These are phyloP conservation scores for Brassica carinata DNA, from an alignment of 345 rosid genomes.

Conservation along the genomic window DNA sequence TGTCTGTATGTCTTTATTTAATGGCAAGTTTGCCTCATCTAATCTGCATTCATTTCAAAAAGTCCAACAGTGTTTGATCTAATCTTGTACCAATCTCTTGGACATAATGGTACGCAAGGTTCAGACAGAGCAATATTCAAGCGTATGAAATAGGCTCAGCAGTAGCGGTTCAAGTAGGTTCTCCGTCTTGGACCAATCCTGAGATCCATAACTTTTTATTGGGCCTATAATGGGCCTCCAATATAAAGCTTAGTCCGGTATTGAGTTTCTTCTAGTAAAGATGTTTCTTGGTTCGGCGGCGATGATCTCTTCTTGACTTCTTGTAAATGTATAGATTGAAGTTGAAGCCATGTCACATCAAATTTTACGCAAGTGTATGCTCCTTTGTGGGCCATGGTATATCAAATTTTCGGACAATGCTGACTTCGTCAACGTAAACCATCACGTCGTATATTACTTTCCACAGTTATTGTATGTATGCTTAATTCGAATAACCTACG, in stretches of 20 bases:
- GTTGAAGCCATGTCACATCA: no score
- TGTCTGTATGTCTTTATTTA: background rate
- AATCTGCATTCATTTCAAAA: no score
- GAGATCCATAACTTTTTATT: background rate
- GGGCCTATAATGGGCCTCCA: background rate
- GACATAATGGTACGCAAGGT: no score
- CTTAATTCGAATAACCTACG: background rate
- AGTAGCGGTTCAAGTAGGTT: background rate
- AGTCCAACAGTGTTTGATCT: no score
- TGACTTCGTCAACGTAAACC: constrained; percentile 3
- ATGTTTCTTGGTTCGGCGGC: no score
- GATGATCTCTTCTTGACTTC: no score
- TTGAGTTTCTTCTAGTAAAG: no score
- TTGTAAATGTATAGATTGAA: no score
- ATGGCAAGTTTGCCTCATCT: no score
- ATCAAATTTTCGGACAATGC: background rate
- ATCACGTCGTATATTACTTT: background rate
- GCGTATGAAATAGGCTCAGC: background rate
- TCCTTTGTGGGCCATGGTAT: background rate
- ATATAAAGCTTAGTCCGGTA: background rate
- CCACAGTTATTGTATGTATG: background rate
- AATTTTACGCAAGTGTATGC: background rate
- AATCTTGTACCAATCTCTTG: no score
- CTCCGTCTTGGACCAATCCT: background rate
- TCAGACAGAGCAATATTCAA: background rate